A percentile compares a stretch with the other conserved stretches of the same genome.
These are phyloP conservation scores for Tirmania nivea DNA, from an alignment of 495 filamentous ascomycete genomes.

Conservation along the genomic window DNA sequence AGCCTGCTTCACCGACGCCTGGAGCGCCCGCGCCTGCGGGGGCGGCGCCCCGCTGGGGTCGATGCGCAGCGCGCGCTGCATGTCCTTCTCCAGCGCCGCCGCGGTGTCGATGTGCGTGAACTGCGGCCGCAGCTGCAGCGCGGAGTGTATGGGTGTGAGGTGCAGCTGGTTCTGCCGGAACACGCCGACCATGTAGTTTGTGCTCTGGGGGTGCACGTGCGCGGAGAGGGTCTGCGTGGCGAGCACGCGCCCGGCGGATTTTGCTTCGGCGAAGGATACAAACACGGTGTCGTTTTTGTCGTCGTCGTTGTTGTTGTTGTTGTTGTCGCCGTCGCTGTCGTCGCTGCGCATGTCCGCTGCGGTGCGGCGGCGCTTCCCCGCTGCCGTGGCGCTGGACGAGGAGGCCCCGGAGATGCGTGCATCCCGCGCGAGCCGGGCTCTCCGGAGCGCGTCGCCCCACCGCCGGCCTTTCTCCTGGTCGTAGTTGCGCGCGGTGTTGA, in stretches of 20 bases:
- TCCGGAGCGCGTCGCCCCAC: slow-evolving; percentile 45
- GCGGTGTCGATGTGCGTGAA: slow-evolving; percentile 52
- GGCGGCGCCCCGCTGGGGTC: slow-evolving; percentile 5
- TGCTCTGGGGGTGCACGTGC: slow-evolving; percentile 35
- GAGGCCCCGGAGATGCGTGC: slow-evolving; percentile 23
- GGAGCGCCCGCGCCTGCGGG: slow-evolving; percentile 25
- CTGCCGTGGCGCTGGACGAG: slow-evolving; percentile 1
- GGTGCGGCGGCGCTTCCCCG: slow-evolving; percentile 22
- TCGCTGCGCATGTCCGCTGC: slow-evolving; percentile 15
- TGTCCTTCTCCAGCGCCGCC: slow-evolving; percentile 23
- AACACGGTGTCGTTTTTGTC: slow-evolving; percentile 23
- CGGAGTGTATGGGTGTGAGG: slow-evolving; percentile 42
- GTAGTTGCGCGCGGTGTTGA: slow-evolving; percentile 39
- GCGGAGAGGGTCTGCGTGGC: slow-evolving; percentile 44
- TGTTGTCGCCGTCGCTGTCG: slow-evolving; percentile 20
- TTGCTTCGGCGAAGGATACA: slow-evolving; percentile 27
- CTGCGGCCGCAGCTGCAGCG: slow-evolving; percentile 53
- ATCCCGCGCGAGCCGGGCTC: slow-evolving; percentile 12
- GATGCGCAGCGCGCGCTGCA: slow-evolving; percentile 19
- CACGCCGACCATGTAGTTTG: slow-evolving; percentile 49
- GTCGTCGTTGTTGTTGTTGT: slow-evolving; percentile 25
- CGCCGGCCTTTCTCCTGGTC: slow-evolving; percentile 39
- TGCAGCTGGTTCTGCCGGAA: slow-evolving; percentile 37
- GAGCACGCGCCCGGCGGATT: slow-evolving; percentile 30
- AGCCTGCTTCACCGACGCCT: slow-evolving; percentile 28